Evolutionary conservation across 1,284 basidiomycete species (phyloP).

Genomic region (Pseudozyma thailandica): DNA sequence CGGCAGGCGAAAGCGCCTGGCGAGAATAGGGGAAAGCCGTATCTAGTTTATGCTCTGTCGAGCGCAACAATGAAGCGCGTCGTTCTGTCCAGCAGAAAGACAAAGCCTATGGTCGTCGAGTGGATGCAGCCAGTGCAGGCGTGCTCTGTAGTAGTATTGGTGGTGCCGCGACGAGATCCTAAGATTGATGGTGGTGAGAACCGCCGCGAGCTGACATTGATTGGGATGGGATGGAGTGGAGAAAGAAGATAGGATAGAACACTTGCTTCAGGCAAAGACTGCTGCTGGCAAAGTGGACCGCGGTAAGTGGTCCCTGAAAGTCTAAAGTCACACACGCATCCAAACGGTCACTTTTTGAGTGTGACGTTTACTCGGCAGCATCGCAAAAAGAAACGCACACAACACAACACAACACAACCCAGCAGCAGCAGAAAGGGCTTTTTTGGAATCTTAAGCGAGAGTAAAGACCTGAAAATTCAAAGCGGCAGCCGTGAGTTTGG

Average conservation of each 20-base stretch:
- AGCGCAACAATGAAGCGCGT: not conserved
- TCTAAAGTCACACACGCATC: constrained; percentile 12
- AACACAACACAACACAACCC: not conserved
- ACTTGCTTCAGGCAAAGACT: not conserved
- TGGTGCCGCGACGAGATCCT: constrained; percentile 12
- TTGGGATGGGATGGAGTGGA: not conserved
- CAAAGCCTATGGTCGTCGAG: no score
- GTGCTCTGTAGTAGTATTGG: not conserved
- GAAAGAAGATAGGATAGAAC: not conserved
- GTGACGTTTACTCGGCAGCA: no score
- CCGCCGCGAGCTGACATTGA: constrained; percentile 9
- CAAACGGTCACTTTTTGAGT: not conserved
- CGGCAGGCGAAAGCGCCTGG: not conserved
- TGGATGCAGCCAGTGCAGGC: no score
- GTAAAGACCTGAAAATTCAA: not conserved
- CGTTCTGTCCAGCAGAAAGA: constrained; percentile 19
- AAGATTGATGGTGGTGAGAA: not conserved
- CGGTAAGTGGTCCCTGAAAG: constrained; percentile 19
- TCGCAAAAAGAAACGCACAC: no score
- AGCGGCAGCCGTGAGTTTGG: no score
- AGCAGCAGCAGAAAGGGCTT: not conserved
- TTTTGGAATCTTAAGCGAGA: constrained; percentile 3
- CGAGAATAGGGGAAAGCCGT: not conserved
- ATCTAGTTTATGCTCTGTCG: not conserved
- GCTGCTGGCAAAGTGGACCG: no score